Evolutionary conservation across 441 rosid species (phyloP).

Genomic region (Arabidopsis lyrata): DNA sequence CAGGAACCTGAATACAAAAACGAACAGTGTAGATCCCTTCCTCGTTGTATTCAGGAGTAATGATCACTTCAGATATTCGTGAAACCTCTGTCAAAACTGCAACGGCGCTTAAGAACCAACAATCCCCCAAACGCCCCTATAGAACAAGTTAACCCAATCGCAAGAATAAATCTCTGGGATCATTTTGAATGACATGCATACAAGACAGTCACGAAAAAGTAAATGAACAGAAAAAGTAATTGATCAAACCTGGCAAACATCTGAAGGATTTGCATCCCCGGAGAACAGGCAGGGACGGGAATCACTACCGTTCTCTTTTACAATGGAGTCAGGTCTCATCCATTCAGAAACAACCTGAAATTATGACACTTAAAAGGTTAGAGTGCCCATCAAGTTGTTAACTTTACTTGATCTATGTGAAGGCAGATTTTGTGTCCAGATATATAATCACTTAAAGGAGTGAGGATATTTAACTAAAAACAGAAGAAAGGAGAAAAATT

Average conservation of each 20-base stretch:
- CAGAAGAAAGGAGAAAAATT: slow-evolving; percentile 30
- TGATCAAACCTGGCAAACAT: slow-evolving; percentile 97
- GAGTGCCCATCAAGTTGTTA: slow-evolving; percentile 30
- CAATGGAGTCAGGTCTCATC: slow-evolving; percentile 95
- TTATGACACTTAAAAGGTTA: slow-evolving; percentile 43
- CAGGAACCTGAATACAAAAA: slow-evolving; percentile 96
- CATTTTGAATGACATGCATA: slow-evolving; percentile 21
- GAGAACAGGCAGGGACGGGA: slow-evolving; percentile 89
- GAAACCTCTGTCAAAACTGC: slow-evolving; percentile 98
- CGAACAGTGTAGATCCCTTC: slow-evolving; percentile 99
- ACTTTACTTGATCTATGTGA: slow-evolving; percentile 19
- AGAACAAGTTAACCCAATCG: slow-evolving; percentile 38
- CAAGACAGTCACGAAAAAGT: slow-evolving; percentile 8
- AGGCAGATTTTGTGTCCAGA: slow-evolving; percentile 9
- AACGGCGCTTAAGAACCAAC: slow-evolving; percentile 99
- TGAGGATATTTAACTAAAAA: slow-evolving; percentile 22
- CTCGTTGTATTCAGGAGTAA: slow-evolving; percentile 97
- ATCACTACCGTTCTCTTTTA: slow-evolving; percentile 67
- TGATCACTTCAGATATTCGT: slow-evolving; percentile 95
- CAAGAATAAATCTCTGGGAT: slow-evolving; percentile 18
- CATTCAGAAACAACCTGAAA: slow-evolving; percentile 96
- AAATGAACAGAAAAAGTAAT: neutral
- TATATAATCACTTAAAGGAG: neutral
- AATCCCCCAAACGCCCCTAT: slow-evolving; percentile 99
- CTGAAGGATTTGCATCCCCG: slow-evolving; percentile 95